phyloP scores from a whole-genome alignment of 2,329 filamentous ascomycete species.

The Microsporum canis region DNA sequence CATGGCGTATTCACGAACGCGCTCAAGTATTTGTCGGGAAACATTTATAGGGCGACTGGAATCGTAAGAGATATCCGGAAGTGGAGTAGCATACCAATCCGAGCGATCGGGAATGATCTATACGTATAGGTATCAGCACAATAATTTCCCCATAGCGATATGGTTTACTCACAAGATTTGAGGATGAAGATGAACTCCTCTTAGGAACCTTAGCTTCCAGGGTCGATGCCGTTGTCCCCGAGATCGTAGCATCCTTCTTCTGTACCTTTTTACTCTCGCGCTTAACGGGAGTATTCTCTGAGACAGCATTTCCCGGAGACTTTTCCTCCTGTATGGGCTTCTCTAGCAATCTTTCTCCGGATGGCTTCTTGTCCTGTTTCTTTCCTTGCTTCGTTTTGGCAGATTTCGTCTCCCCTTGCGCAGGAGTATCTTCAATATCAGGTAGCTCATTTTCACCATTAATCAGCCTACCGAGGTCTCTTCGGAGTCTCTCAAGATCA shows the following conservation, averaged over 20 bases:
- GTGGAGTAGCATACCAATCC: slow-evolving; percentile 54
- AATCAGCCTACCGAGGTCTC: slow-evolving; percentile 25
- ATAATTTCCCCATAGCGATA: not conserved
- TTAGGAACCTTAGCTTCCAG: not conserved
- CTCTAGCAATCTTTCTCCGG: not conserved
- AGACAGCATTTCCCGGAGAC: not conserved
- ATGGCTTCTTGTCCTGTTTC: slow-evolving; percentile 16
- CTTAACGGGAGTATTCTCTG: not conserved
- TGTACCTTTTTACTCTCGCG: not conserved
- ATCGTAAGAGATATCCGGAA: slow-evolving; percentile 42
- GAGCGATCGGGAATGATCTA: slow-evolving; percentile 51
- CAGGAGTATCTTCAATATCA: not conserved
- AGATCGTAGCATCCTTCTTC: not conserved
- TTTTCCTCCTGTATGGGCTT: not conserved
- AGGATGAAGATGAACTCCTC: not conserved
- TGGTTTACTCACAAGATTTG: slow-evolving; percentile 7
- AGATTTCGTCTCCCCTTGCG: slow-evolving; percentile 13
- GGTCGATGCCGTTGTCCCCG: not conserved
- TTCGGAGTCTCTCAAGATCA: slow-evolving; percentile 30
- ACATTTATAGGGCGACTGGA: slow-evolving; percentile 37
- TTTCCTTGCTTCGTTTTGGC: slow-evolving; percentile 11
- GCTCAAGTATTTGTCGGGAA: slow-evolving; percentile 44
- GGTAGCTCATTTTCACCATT: slow-evolving; percentile 21
- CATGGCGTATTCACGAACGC: slow-evolving; percentile 56
- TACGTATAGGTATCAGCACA: slow-evolving; percentile 13